Percentiles rank a stretch among this genome's conserved stretches.
These are phyloP conservation scores for Vicia sativa DNA, from an alignment of 306 rosid species.

Conservation along the genomic window DNA sequence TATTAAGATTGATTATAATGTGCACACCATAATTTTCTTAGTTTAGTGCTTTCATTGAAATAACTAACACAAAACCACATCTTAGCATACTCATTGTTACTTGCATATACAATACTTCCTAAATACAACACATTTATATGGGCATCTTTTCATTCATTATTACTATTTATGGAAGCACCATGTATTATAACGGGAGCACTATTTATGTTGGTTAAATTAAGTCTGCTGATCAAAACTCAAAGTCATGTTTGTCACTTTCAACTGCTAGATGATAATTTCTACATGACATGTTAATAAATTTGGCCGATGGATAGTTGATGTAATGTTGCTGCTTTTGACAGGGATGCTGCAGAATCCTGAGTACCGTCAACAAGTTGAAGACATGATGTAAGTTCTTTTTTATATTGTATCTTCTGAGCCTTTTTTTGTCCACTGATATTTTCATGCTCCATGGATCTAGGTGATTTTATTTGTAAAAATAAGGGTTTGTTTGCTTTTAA, in stretches of 20 bases:
- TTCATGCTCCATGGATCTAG: background rate
- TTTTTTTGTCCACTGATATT: constrained; percentile 19
- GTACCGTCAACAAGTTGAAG: constrained; percentile 96
- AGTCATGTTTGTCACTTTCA: constrained; percentile 21
- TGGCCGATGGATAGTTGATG: constrained; percentile 23
- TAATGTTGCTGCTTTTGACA: constrained; percentile 39
- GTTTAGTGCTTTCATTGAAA: constrained; percentile 16
- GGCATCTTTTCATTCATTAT: constrained; percentile 2
- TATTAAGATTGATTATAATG: constrained; percentile 15
- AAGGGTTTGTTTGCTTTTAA: constrained; percentile 2
- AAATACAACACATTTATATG: background rate
- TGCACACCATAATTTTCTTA: constrained; percentile 22
- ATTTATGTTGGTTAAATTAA: constrained; percentile 15
- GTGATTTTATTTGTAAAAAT: constrained; percentile 17
- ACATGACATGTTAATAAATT: constrained; percentile 18
- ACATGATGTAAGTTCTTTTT: constrained; percentile 80
- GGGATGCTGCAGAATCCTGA: constrained; percentile 98
- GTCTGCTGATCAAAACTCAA: constrained; percentile 14
- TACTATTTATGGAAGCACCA: no score
- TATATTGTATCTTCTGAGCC: constrained; percentile 11
- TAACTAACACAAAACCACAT: constrained; percentile 4
- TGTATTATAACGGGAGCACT: constrained; percentile 10
- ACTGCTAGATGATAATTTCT: constrained; percentile 23
- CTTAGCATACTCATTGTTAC: constrained; percentile 19
- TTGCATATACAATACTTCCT: constrained; percentile 19